Evolutionary conservation across 2,329 filamentous ascomycete species (phyloP).

Genomic region (Chrysoporthe austroafricana): DNA sequence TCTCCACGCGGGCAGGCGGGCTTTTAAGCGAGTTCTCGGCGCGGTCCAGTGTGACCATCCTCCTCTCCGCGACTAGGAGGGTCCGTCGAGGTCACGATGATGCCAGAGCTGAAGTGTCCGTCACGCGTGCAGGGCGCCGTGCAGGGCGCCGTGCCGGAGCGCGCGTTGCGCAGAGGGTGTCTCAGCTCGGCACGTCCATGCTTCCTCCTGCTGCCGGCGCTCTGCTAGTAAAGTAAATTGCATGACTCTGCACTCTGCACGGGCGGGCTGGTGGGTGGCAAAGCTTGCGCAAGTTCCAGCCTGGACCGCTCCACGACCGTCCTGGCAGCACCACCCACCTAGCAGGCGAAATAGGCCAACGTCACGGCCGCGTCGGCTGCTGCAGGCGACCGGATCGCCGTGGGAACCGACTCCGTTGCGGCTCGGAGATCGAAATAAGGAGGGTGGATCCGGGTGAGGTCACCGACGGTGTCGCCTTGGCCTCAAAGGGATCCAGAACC

Average conservation of each 20-base stretch:
- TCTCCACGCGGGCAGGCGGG: not conserved
- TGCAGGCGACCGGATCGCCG: not conserved
- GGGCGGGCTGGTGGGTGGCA: not conserved
- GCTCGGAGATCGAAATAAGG: conserved; percentile 14
- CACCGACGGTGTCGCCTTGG: conserved; percentile 4
- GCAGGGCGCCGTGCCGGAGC: too few species aligned
- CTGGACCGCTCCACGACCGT: not conserved
- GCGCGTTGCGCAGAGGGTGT: too few species aligned
- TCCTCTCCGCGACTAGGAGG: too few species aligned
- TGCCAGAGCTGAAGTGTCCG: too few species aligned
- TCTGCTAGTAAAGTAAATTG: too few species aligned
- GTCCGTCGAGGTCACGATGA: too few species aligned
- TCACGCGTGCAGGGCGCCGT: too few species aligned
- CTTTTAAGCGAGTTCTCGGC: too few species aligned
- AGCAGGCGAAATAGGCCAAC: conserved; percentile 7
- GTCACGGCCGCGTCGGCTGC: conserved; percentile 10
- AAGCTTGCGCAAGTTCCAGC: not conserved
- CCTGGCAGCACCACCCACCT: not conserved
- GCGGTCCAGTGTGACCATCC: not conserved
- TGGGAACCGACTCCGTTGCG: not conserved
- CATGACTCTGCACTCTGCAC: too few species aligned
- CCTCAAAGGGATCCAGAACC: conserved; percentile 1
- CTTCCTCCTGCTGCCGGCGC: too few species aligned
- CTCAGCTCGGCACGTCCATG: too few species aligned
- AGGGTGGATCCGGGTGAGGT: conserved; percentile 4